A percentile compares a stretch with the other conserved stretches of the same genome.
Evolutionary conservation across 148 eudicot genomes (phyloP).

Genomic region (Fagopyrum homotropicum): DNA sequence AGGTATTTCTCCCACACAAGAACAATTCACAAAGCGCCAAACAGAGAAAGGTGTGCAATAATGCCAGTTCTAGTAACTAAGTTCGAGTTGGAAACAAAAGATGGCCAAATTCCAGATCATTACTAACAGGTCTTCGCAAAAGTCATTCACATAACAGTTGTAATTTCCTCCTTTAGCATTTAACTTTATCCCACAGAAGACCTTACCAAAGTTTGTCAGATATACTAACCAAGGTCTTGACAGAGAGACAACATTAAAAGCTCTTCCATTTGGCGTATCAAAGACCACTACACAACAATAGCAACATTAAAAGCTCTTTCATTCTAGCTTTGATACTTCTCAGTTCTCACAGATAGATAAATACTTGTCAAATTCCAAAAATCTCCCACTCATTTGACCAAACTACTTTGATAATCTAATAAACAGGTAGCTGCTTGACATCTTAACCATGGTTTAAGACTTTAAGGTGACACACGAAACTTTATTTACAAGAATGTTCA

Average conservation of each 20-base stretch:
- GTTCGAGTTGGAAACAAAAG: neutral
- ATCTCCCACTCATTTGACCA: neutral
- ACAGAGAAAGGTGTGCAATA: neutral
- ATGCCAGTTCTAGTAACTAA: slow-evolving; percentile 2
- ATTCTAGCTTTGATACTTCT: neutral
- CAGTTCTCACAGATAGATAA: too few species aligned
- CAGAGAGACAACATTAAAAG: neutral
- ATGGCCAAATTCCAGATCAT: neutral
- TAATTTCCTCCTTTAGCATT: neutral
- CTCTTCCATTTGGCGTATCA: neutral
- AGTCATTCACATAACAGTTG: neutral
- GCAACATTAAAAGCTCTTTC: too few species aligned
- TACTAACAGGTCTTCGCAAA: neutral
- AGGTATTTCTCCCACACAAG: slow-evolving; percentile 1
- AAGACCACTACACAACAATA: neutral
- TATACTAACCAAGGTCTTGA: neutral
- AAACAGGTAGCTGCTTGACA: neutral
- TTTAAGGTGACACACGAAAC: neutral
- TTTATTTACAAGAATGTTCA: neutral
- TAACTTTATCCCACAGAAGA: neutral
- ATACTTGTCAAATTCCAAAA: neutral
- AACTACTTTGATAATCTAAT: neutral
- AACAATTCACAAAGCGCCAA: neutral
- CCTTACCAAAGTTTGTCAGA: neutral
- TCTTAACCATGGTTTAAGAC: neutral